Base-by-base conservation (phyloP, 208 protist genomes). In the Crithidia mellificae region DNA sequence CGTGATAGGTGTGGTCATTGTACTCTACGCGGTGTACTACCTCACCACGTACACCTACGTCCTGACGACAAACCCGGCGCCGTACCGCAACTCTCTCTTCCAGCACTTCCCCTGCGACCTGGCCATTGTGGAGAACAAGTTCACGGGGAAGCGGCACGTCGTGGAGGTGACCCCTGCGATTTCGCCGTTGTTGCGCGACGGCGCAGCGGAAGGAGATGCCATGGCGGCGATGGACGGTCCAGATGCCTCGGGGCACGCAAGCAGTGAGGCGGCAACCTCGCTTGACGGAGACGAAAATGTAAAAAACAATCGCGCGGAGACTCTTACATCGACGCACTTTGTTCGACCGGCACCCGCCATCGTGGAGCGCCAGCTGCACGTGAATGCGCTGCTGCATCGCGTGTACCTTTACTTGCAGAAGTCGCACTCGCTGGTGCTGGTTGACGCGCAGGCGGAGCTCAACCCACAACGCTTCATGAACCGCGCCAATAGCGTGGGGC, bases 81-180 rank as follows among this genome's bases (percentile, higher is more conserved):
- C 85, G n/a, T 58, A 71, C 14, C 65, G 63, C 44, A 74, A 83
- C 58, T 77, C 68, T 4, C 70, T 84, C 27, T 83, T 83, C 24
- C 73, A 87, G 32, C 68, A 79, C 54, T 95, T 83, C 57, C 68
- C 90, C 2, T 83, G 83, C 71, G 87, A 95, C 49, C 84, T 87
- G 55, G 83, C 78, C 11, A 66, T 95, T 0, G 32, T 95, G 3
- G 77, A 84, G 38, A 93, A 91, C 59, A 68, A 63, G 27, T 87
- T 78, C 72, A 89, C 87, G 1, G 68, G 71, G 7, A 57, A 29
- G 41, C 59, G 72, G 22, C 53, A 41, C 15, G 74, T 80, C 22
- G 41, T 90, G 1, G 57, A 77, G 30, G 39, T 88, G 22, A 43
- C 29, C 3, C 50, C 51, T 19, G 53, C 12, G 9, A 9, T 53